phyloP scores from a whole-genome alignment of 2,329 filamentous ascomycete species.

The Botrytis cinerea region DNA sequence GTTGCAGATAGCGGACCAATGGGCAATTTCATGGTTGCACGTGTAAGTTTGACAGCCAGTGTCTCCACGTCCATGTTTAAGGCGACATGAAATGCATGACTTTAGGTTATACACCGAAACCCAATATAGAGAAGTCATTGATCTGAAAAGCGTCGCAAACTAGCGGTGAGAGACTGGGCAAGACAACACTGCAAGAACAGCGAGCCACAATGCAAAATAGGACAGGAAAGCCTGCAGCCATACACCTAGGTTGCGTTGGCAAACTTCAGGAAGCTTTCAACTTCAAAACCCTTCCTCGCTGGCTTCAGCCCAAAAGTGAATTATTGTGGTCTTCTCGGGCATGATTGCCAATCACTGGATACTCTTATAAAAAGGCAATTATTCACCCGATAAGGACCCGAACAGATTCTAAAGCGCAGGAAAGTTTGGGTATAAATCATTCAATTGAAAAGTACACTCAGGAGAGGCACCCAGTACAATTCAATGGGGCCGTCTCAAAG shows the following conservation, averaged over 20 bases:
- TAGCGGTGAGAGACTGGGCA: slow-evolving; percentile 7
- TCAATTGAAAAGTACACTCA: not conserved
- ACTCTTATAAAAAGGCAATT: not conserved
- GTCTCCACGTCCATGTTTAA: not conserved
- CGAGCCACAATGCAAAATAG: not conserved
- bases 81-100: not conserved
- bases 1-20: not conserved
- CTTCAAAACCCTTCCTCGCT: not conserved
- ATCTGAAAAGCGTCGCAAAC: not conserved
- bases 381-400: too few relatives aligned
- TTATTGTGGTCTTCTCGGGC: not conserved
- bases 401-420: not conserved
- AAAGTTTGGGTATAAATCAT: not conserved
- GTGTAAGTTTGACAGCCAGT: not conserved
- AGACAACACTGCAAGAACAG: not conserved
- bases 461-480: not conserved
- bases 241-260: not conserved
- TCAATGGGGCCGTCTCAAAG: not conserved
- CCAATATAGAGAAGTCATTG: not conserved
- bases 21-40: not conserved
- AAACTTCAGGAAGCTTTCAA: not conserved
- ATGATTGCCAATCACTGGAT: not conserved
- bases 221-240: not conserved
- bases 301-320: not conserved
- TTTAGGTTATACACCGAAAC: not conserved